Conservation (phyloP, 2,329 filamentous ascomycete genomes). For the Amesomyces nigricolor region DNA sequence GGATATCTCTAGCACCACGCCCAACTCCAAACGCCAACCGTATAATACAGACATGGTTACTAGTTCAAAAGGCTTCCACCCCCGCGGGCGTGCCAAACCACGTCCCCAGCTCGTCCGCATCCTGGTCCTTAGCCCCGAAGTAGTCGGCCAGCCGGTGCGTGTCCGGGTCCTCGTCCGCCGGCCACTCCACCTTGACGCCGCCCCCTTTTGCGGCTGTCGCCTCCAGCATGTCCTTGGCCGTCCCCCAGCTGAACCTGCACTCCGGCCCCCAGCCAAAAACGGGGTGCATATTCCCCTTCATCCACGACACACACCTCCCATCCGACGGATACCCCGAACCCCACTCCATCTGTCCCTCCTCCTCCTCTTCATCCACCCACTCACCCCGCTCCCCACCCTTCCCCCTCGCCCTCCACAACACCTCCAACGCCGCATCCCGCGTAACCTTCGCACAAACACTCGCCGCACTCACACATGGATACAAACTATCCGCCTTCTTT, state of each 20-base stretch:
- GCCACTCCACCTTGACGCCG: slow-evolving; percentile 77
- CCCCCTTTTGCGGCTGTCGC: slow-evolving; percentile 57
- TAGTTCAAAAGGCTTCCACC: slow-evolving; percentile 59
- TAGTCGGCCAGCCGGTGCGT: slow-evolving; percentile 70
- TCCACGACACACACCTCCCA: slow-evolving; percentile 70
- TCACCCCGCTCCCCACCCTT: slow-evolving; percentile 23
- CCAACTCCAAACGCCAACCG: slow-evolving; percentile 10
- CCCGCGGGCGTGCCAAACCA: slow-evolving; percentile 79
- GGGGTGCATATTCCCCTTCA: slow-evolving; percentile 82
- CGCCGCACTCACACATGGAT: slow-evolving; percentile 87
- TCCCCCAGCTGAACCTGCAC: slow-evolving; percentile 93
- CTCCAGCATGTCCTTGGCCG: slow-evolving; percentile 88
- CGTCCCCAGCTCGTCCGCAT: slow-evolving; percentile 60
- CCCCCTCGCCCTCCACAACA: slow-evolving; percentile 51
- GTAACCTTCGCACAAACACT: slow-evolving; percentile 96
- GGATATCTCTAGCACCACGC: slow-evolving; percentile 16
- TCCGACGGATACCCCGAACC: slow-evolving; percentile 94
- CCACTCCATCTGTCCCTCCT: slow-evolving; percentile 54
- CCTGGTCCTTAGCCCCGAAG: slow-evolving; percentile 44
- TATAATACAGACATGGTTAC: slow-evolving; percentile 9
- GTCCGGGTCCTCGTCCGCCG: slow-evolving; percentile 64
- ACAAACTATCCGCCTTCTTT: slow-evolving; percentile 89
- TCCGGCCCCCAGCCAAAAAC: slow-evolving; percentile 94
- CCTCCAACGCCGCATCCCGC: slow-evolving; percentile 80
- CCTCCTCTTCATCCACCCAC: slow-evolving; percentile 30